Evolutionary conservation across 2,329 filamentous ascomycete species (phyloP).

Genomic region (Alternaria infectoria): DNA sequence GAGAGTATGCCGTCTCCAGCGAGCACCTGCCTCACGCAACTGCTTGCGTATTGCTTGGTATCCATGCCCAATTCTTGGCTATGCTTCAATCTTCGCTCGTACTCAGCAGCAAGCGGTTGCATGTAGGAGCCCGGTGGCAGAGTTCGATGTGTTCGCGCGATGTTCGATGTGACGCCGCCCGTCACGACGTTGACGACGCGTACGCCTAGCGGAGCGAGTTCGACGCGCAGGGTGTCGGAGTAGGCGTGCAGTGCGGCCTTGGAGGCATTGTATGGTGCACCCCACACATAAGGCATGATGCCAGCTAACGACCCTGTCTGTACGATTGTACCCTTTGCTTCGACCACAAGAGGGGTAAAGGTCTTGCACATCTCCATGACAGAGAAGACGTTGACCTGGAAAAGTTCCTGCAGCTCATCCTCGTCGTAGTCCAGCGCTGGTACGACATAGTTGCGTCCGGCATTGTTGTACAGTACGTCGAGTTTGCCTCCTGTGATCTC

Average conservation of each 20-base stretch:
- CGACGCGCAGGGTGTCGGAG: constrained; percentile 64
- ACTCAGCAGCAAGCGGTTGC: constrained; percentile 59
- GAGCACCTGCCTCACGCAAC: constrained; percentile 62
- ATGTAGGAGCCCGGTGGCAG: constrained; percentile 60
- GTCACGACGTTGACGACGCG: constrained; percentile 60
- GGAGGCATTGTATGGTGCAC: constrained; percentile 61
- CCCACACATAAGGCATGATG: constrained; percentile 46
- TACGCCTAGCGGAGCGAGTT: constrained; percentile 60
- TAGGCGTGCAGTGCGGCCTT: constrained; percentile 67
- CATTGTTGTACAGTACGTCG: constrained; percentile 67
- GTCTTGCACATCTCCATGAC: constrained; percentile 64
- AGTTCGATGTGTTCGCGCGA: constrained; percentile 59
- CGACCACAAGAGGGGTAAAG: constrained; percentile 62
- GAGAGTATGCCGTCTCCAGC: constrained; percentile 37
- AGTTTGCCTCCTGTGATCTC: constrained; percentile 56
- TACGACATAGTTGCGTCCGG: constrained; percentile 62
- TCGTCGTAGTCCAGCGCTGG: constrained; percentile 62
- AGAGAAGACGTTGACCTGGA: constrained; percentile 59
- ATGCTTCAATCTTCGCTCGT: constrained; percentile 58
- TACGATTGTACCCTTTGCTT: constrained; percentile 54
- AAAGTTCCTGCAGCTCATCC: constrained; percentile 38
- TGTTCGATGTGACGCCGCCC: constrained; percentile 65
- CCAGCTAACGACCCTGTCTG: constrained; percentile 55
- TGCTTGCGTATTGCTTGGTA: constrained; percentile 60
- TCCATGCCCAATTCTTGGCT: constrained; percentile 61